Evolutionary conservation across 331 rosid genomes (phyloP).

Genomic region (Quercus tomentella): DNA sequence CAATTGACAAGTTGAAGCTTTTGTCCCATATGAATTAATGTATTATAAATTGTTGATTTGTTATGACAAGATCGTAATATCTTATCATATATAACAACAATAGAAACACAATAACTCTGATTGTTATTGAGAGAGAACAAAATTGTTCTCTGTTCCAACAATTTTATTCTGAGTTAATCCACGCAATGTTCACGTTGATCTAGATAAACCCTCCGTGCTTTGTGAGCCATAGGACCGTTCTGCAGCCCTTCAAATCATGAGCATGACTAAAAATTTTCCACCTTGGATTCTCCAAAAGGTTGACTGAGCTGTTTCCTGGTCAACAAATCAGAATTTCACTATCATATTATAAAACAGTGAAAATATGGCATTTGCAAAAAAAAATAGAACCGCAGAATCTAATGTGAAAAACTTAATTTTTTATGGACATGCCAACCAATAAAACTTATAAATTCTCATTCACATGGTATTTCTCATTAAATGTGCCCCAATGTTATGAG

Average conservation of each 20-base stretch:
- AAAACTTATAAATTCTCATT: slow-evolving; percentile 26
- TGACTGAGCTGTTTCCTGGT: slow-evolving; percentile 28
- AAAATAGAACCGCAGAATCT: slow-evolving; percentile 29
- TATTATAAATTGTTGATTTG: too few species aligned
- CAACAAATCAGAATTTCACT: slow-evolving; percentile 25
- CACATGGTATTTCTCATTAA: slow-evolving; percentile 60
- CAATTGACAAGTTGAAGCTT: too few species aligned
- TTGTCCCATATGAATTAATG: too few species aligned
- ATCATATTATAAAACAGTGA: slow-evolving; percentile 9
- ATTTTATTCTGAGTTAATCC: not conserved
- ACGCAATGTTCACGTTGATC: not conserved
- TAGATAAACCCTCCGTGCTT: slow-evolving; percentile 5
- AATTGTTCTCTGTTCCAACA: too few species aligned
- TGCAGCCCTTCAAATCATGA: slow-evolving; percentile 31
- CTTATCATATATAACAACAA: too few species aligned
- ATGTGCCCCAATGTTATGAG: slow-evolving; percentile 36
- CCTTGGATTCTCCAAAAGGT: slow-evolving; percentile 20
- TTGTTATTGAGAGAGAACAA: too few species aligned
- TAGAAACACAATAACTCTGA: too few species aligned
- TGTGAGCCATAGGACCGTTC: not conserved
- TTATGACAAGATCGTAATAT: too few species aligned
- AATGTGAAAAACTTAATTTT: slow-evolving; percentile 25
- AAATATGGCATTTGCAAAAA: slow-evolving; percentile 14
- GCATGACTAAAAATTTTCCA: slow-evolving; percentile 5
- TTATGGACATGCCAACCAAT: slow-evolving; percentile 50